Evolutionary conservation across 2,329 filamentous ascomycete species (phyloP), one percentile per base, ranked within the genome.

Genomic region (Chrysosphaeria jannelii): DNA sequence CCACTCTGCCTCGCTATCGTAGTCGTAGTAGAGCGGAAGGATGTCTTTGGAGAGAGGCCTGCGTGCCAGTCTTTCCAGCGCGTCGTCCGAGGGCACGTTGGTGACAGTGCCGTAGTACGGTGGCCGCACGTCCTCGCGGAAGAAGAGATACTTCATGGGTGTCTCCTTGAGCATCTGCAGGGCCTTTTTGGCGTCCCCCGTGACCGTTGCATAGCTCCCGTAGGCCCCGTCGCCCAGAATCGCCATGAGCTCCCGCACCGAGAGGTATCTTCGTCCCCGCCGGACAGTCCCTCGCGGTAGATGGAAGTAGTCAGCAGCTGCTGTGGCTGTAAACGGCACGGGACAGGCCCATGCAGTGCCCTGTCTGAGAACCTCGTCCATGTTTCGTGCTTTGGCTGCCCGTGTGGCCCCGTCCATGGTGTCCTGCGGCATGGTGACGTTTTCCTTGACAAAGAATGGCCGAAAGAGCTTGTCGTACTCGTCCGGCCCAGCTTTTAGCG

Each of bases 1-100:
- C 74, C 74, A 88, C 39, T 85, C 75, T 5, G 61, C 71, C 39
- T 88, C 74, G 3, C 72, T 81, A 36, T 85, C 74, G 37, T 81
- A 78, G 31, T 78, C 72, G 38, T 88, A 88, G 34, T 75, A 53
- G 4, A 71, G 53, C 5, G 65, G 57, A 2, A 76, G 45, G n/a
- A 49, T 44, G 29, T 33, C 31, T 40, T 53, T 40, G 33, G 47
- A 39, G 35, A 51, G 33, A 29, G 72, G 48, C 39, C 60, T 45
- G 35, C 58, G 39, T 28, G 58, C 56, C 5, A 64, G 39, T 22
- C 42, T 48, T 4, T 37, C 36, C 29, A 65, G 48, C 14, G 55
- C 53, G 2, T 50, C 51, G 23, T 37, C 49, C 30, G 36, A 44
- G 9, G 59, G 55, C 5, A 54, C 48, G 25, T 57, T 58, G 1